phyloP scores from a whole-genome alignment of 2,329 filamentous ascomycete species.

The Pseudocercospora eumusae region DNA sequence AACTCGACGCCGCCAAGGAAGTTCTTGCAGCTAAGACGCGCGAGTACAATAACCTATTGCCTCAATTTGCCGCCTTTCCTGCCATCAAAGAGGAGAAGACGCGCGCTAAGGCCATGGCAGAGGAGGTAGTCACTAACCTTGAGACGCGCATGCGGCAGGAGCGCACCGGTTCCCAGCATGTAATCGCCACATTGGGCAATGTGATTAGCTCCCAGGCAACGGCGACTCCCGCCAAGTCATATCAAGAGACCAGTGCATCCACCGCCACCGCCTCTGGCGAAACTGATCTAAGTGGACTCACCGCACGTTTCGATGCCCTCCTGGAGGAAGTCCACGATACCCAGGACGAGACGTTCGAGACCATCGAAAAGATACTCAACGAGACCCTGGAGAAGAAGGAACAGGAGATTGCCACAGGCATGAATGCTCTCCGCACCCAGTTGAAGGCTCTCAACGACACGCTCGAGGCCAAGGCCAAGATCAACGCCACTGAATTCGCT shows the following conservation, averaged over 20 bases:
- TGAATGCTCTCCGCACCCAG: neutral
- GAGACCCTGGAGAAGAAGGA: neutral
- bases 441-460: neutral
- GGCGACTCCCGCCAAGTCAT: neutral
- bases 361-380: neutral
- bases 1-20: constrained; percentile 5
- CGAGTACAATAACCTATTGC: constrained; percentile 7
- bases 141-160: constrained; percentile 5
- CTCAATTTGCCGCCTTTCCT: constrained; percentile 13
- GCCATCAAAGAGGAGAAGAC: constrained; percentile 22
- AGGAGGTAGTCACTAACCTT: constrained; percentile 5
- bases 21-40: neutral
- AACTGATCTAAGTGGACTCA: neutral
- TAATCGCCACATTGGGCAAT: constrained; percentile 4
- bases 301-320: constrained; percentile 1
- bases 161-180: constrained; percentile 1
- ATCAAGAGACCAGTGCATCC: neutral
- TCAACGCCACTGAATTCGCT: neutral
- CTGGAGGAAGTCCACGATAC: neutral
- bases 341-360: neutral
- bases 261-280: neutral
- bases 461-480: neutral
- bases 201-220: constrained; percentile 3
- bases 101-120: constrained; percentile 2
- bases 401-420: neutral